Evolutionary conservation across 331 rosid species (phyloP).

Genomic region (Acacia pycnantha): DNA sequence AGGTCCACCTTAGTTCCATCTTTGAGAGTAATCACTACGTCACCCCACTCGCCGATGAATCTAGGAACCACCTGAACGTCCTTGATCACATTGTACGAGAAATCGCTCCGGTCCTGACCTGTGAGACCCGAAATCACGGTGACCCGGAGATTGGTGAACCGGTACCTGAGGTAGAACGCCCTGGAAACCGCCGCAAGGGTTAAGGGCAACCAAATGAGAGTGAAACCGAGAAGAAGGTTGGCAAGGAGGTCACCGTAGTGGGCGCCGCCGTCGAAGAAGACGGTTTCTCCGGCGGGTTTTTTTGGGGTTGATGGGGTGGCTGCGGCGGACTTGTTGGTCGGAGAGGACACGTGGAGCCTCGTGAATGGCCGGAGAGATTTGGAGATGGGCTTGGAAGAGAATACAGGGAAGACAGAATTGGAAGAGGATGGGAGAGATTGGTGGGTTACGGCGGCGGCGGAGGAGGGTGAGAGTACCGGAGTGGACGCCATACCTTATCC

Average conservation of each 20-base stretch:
- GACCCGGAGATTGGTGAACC: slow-evolving; percentile 90
- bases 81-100: slow-evolving; percentile 72
- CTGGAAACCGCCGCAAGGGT: slow-evolving; percentile 81
- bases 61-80: slow-evolving; percentile 95
- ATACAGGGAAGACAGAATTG: slow-evolving; percentile 22
- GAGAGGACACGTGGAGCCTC: slow-evolving; percentile 69
- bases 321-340: slow-evolving; percentile 56
- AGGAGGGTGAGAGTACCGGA: slow-evolving; percentile 49
- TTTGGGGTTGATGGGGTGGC: slow-evolving; percentile 19
- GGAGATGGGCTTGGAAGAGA: slow-evolving; percentile 17
- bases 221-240: slow-evolving; percentile 76
- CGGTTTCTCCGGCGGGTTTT: slow-evolving; percentile 50
- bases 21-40: slow-evolving; percentile 69
- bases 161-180: slow-evolving; percentile 70
- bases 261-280: slow-evolving; percentile 95
- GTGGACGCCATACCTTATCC: slow-evolving; percentile 65
- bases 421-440: slow-evolving; percentile 26
- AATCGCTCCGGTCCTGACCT: slow-evolving; percentile 84
- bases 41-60: slow-evolving; percentile 97
- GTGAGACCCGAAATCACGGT: slow-evolving; percentile 85
- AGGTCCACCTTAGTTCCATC: slow-evolving; percentile 91
- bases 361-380: slow-evolving; percentile 40
- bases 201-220: slow-evolving; percentile 81
- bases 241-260: slow-evolving; percentile 82
- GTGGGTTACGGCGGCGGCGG: slow-evolving; percentile 25